Evolutionary conservation across 345 rosid species (phyloP).

Genomic region (Hirschfeldia incana): DNA sequence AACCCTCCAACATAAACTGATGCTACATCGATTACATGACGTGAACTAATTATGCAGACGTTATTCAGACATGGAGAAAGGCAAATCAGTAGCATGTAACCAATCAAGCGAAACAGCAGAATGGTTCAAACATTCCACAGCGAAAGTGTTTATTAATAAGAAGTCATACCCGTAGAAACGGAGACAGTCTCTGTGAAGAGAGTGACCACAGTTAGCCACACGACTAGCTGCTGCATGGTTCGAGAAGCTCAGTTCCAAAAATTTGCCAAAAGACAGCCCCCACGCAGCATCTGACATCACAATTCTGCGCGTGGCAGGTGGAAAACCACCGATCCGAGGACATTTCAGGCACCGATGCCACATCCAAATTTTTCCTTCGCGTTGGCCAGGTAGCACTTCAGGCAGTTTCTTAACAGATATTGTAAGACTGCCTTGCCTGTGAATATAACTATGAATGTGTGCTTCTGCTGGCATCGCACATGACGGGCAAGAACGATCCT

Average conservation of each 20-base stretch:
- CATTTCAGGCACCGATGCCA: constrained; percentile 97
- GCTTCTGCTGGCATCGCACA: constrained; percentile 97
- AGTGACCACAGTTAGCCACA: constrained; percentile 98
- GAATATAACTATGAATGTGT: constrained; percentile 93
- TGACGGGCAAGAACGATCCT: constrained; percentile 68
- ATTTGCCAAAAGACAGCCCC: constrained; percentile 95
- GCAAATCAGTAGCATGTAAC: background rate
- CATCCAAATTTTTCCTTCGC: constrained; percentile 99
- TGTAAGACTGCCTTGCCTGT: constrained; percentile 92
- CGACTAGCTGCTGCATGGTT: constrained; percentile 99
- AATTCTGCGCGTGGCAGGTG: constrained; percentile 90
- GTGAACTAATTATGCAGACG: background rate
- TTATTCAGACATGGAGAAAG: constrained; percentile 9
- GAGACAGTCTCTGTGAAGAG: constrained; percentile 97
- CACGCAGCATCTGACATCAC: constrained; percentile 99
- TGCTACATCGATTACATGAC: background rate
- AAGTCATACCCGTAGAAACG: constrained; percentile 88
- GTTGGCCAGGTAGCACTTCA: constrained; percentile 76
- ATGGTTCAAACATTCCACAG: background rate
- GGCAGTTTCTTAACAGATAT: constrained; percentile 85
- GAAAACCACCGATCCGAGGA: constrained; percentile 79
- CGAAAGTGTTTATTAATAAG: background rate
- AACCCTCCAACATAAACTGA: constrained; percentile 23
- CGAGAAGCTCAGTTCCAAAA: constrained; percentile 96
- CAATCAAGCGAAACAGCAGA: background rate